phyloP scores from a whole-genome alignment of 768 basidiomycete species.

The Goffeauzyma gilvescens region DNA sequence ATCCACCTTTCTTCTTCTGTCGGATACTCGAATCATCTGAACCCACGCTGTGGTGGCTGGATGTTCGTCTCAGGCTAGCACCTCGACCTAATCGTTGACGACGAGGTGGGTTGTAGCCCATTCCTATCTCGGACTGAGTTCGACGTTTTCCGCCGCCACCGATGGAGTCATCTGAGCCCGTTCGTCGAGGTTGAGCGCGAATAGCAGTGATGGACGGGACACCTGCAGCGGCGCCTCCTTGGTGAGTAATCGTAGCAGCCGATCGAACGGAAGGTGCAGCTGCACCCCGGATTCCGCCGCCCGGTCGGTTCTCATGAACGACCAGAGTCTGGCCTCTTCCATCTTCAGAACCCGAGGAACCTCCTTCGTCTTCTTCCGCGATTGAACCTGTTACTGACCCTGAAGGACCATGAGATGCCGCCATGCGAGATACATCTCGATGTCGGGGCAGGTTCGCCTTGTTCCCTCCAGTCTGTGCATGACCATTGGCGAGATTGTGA shows the following conservation, averaged over 20 bases:
- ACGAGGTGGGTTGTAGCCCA: constrained; percentile 21
- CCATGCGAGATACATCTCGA: no score
- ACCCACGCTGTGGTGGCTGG: constrained; percentile 13
- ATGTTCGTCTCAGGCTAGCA: constrained; percentile 21
- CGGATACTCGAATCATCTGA: constrained; percentile 26
- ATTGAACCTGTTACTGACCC: constrained; percentile 28
- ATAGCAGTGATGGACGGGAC: constrained; percentile 11
- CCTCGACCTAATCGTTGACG: no score
- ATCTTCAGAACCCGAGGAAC: constrained; percentile 23
- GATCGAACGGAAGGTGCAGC: neutral
- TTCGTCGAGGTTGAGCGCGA: constrained; percentile 1
- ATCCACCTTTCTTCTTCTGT: constrained; percentile 27
- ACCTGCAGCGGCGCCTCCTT: neutral
- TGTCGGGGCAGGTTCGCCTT: no score
- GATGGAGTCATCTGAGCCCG: constrained; percentile 3
- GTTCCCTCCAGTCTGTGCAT: no score
- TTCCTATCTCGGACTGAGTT: constrained; percentile 26
- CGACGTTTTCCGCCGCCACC: constrained; percentile 14
- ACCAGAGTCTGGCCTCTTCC: constrained; percentile 16
- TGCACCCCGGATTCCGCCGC: constrained; percentile 6
- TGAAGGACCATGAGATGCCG: constrained; percentile 5
- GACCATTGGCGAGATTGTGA: no score
- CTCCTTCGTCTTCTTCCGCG: constrained; percentile 28
- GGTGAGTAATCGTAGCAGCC: neutral
- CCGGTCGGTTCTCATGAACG: constrained; percentile 28